Evolutionary conservation across 306 rosid genomes (phyloP), one percentile per base, ranked within the genome.

Genomic region (Sicyos baderoa): DNA sequence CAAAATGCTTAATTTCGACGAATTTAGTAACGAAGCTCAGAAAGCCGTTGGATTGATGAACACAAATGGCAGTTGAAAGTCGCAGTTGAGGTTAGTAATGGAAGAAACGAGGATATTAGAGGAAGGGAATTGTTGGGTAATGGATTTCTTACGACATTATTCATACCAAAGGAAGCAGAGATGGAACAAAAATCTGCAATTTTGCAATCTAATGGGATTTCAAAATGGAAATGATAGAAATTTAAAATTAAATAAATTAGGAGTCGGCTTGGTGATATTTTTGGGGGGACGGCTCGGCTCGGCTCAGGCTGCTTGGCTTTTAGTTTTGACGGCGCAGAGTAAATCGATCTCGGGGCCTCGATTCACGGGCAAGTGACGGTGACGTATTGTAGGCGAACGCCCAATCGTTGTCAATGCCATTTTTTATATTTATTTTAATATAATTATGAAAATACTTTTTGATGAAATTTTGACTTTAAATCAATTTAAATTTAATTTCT

Each of bases 1-100:
- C 75, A 75, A 68, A 55, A 17, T 50, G 64, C 35, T 40, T 84
- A 75, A 80, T 82, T 5, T 85, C 84, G 94, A 86, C 85, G 64
- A 88, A 86, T 88, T 88, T 47, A 56, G 75, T 22, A 21, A 21
- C 7, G 1, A 22, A 71, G n/a, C 53, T 56, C 54, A 53, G 6
- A 23, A 40, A 64, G 22, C 12, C 8, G 71, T 14, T 7, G 18
- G 54, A 18, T 21, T 65, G 70, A 44, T 15, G 71, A 45, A 48
- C 42, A 23, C 0, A 22, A 47, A 47, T 48, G 35, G 13, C 44
- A 47, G 21, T 14, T 23, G 55, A 15, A 66, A 37, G 23, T 48
- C 15, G 54, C 71, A 66, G 55, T 11, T 22, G 55, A 66, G 35
- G 5, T 66, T 44, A 12, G 15, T 15, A 54, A 12, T 13, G 22